These are phyloP conservation scores for Suillus decipiens DNA, from an alignment of 768 basidiomycete genomes.

Conservation along the genomic window DNA sequence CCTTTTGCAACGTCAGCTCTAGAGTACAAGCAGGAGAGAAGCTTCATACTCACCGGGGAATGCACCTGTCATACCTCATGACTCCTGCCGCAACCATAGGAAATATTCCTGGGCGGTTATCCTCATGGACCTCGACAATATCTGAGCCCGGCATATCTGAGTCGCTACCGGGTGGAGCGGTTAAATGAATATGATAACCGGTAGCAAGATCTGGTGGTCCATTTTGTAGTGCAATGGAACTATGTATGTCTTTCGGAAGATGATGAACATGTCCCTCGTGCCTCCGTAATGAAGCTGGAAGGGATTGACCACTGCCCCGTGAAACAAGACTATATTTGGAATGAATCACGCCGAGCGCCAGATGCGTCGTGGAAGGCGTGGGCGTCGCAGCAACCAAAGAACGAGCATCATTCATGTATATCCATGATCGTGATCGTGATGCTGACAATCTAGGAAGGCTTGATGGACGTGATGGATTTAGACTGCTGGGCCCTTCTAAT, in stretches of 20 bases:
- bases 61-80: slow-evolving; percentile 14
- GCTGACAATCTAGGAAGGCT: neutral
- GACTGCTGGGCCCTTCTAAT: neutral
- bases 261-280: neutral
- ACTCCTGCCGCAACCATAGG: slow-evolving; percentile 21
- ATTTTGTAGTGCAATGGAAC: neutral
- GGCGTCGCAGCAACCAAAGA: neutral
- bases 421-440: neutral
- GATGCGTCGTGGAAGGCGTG: neutral
- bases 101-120: slow-evolving; percentile 12
- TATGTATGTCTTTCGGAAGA: neutral
- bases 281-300: neutral
- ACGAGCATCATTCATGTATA: neutral
- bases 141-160: slow-evolving; percentile 11
- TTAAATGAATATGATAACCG: too few relatives aligned
- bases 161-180: slow-evolving; percentile 9
- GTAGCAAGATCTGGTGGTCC: neutral
- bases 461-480: neutral
- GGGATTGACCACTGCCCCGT: neutral
- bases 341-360: neutral
- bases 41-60: neutral
- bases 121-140: neutral
- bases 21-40: neutral
- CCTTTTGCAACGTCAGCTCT: neutral
- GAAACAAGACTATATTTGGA: neutral